Evolutionary conservation across 768 basidiomycete species (phyloP).

Genomic region (Tulasnella sp.): DNA sequence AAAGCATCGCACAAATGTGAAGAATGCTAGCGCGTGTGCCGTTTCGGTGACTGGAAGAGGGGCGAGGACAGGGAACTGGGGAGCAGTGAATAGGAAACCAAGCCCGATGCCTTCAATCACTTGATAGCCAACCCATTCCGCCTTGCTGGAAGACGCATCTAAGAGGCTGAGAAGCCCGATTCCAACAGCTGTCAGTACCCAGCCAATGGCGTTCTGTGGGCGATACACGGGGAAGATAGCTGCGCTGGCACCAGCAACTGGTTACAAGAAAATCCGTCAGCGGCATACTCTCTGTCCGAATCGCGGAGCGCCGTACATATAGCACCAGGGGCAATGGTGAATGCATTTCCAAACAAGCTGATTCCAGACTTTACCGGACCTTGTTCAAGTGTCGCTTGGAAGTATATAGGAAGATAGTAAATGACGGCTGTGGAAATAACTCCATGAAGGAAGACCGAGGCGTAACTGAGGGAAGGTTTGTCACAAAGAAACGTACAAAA

Average conservation of each 20-base stretch:
- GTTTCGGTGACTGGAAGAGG: constrained; percentile 28
- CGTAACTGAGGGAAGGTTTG: not conserved
- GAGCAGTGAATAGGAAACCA: constrained; percentile 26
- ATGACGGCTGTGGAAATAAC: not conserved
- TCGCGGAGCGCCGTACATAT: constrained; percentile 31
- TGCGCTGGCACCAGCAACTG: constrained; percentile 39
- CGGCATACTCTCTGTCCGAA: not conserved
- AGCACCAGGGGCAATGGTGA: constrained; percentile 41
- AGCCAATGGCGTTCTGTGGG: constrained; percentile 39
- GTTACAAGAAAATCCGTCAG: not conserved
- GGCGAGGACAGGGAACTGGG: constrained; percentile 36
- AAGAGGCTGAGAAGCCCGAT: constrained; percentile 37
- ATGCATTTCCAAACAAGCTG: constrained; percentile 39
- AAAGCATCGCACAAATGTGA: constrained; percentile 35
- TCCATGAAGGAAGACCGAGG: too few species aligned
- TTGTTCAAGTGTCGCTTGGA: constrained; percentile 40
- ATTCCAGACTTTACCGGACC: constrained; percentile 41
- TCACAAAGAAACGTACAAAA: not conserved
- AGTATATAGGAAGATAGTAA: constrained; percentile 34
- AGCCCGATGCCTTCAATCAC: constrained; percentile 24
- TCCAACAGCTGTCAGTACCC: constrained; percentile 39
- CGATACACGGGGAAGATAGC: constrained; percentile 40
- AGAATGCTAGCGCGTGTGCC: constrained; percentile 30
- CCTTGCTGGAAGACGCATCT: not conserved
- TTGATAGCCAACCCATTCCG: constrained; percentile 22